Evolutionary conservation across 768 basidiomycete species (phyloP), one percentile per base, ranked within the genome.

Genomic region (Leccinum variicolor): DNA sequence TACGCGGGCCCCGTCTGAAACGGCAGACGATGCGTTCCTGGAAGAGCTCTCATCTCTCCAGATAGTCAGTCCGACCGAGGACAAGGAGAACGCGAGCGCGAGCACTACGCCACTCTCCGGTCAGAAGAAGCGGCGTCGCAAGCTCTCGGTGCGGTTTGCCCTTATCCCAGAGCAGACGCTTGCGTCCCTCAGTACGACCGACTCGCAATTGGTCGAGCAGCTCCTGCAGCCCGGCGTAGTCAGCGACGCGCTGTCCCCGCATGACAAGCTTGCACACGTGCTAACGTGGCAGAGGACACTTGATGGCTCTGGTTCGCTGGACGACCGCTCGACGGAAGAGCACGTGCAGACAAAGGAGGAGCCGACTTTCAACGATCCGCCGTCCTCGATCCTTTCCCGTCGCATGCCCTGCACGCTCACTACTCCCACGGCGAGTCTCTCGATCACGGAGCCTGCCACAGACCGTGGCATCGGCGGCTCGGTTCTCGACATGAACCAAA

Each of bases 371-470:
- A n/a, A 19, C n/a, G 36, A 23, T 17, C 19, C 53, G 2, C 10
- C 8, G 23, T 3, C 52, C 25, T 21, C 41, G 23, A 11, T 43
- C 19, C 65, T 69, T 10, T 75, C 75, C 36, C 74, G 74, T 36
- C 66, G 63, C 56, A 86, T 86, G 85, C 85, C 85, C 2, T 79
- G 85, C 48, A 80, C 84, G 2, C 73, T 86, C 13, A 64, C 66
- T 47, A 76, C 83, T 0, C 83, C 84, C 17, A 77, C 81, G 23
- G 71, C 78, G 10, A 73, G 72, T 60, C 62, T 64, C 14, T 57
- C 62, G 0, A 51, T 56, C 46, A 73, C 73, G 7, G 66, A 69
- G 45, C 69, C 61, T 0, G 52, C 62, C n/a, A 72, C 76, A 14
- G 74, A 74, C 57, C 77, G 74, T 47, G 60, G 64, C 54, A 64